A percentile compares a stretch with the other conserved stretches of the same genome.
Conservation (phyloP, 805 yeast genomes). For the Ogataea paraovalis region DNA sequence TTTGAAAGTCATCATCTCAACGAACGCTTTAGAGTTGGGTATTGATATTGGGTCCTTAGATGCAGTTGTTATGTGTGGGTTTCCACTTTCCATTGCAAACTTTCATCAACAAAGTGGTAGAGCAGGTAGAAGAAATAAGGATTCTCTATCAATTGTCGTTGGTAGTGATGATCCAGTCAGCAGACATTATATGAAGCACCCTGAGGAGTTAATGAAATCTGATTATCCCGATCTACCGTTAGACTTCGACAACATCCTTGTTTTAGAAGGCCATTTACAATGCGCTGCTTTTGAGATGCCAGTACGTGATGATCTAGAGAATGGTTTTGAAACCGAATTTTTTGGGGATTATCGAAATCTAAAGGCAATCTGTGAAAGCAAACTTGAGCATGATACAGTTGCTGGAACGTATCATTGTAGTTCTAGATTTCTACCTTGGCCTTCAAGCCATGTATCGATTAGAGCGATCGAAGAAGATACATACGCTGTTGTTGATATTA, state of each 20-base stretch:
- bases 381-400: constrained; percentile 38
- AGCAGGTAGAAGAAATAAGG: constrained; percentile 86
- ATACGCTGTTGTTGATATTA: constrained; percentile 87
- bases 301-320: constrained; percentile 37
- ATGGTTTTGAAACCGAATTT: constrained; percentile 46
- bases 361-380: constrained; percentile 27
- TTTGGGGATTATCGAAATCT: constrained; percentile 41
- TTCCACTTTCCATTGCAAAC: constrained; percentile 82
- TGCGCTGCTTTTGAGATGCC: constrained; percentile 93
- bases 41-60: constrained; percentile 92
- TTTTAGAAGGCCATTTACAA: constrained; percentile 80
- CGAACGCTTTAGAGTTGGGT: constrained; percentile 94
- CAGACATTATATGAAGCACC: constrained; percentile 73
- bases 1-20: constrained; percentile 82
- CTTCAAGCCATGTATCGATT: constrained; percentile 68
- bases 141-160: constrained; percentile 79
- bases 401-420: constrained; percentile 50
- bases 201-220: constrained; percentile 50
- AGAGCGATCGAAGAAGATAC: constrained; percentile 79
- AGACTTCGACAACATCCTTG: constrained; percentile 56
- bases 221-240: constrained; percentile 57
- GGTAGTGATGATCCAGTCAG: constrained; percentile 84
- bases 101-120: constrained; percentile 96
- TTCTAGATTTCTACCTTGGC: constrained; percentile 72
- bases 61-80: constrained; percentile 89